Percentiles rank a stretch among this genome's conserved stretches.
Evolutionary conservation across 1,139 yeast genomes (phyloP).

Genomic region (Suhomyces coccinellae): DNA sequence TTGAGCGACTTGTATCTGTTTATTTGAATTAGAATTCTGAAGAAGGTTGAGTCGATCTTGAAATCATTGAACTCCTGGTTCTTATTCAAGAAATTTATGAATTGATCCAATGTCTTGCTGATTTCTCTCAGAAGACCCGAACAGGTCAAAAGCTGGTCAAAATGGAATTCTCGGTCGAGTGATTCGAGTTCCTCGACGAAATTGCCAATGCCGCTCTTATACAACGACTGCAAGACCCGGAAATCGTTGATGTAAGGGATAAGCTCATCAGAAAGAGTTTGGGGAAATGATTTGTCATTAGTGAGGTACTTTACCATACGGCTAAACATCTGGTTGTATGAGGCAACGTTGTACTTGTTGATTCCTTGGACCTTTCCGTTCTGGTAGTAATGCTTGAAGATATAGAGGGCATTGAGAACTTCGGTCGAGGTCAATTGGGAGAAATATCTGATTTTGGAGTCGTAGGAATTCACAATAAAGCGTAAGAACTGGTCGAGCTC

Average conservation of each 20-base stretch:
- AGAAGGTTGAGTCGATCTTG: slow-evolving; percentile 19
- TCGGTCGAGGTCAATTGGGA: slow-evolving; percentile 31
- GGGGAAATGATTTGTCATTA: slow-evolving; percentile 14
- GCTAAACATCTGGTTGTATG: slow-evolving; percentile 28
- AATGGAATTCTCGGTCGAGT: slow-evolving; percentile 27
- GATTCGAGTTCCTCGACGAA: slow-evolving; percentile 28
- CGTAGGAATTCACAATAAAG: slow-evolving; percentile 27
- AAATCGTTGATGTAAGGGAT: slow-evolving; percentile 14
- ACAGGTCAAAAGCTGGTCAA: slow-evolving; percentile 15
- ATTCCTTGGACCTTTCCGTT: slow-evolving; percentile 23
- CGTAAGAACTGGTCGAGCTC: slow-evolving; percentile 26
- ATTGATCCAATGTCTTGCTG: slow-evolving; percentile 22
- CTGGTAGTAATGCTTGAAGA: slow-evolving; percentile 28
- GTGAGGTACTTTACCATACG: slow-evolving; percentile 11
- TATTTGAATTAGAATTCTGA: slow-evolving; percentile 26
- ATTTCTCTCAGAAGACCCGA: slow-evolving; percentile 23
- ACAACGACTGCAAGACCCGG: slow-evolving; percentile 18
- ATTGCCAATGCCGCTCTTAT: slow-evolving; percentile 26
- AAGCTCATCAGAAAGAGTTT: slow-evolving; percentile 15
- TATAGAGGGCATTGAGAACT: slow-evolving; percentile 29
- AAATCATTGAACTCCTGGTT: slow-evolving; percentile 12
- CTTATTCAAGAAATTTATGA: slow-evolving; percentile 19
- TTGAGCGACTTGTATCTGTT: slow-evolving; percentile 29
- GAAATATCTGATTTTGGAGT: slow-evolving; percentile 23
- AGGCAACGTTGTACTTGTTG: slow-evolving; percentile 18